Percentiles rank a stretch among this genome's conserved stretches.
Conservation (phyloP, 148 eudicot species). For the Rhododendron vialii region DNA sequence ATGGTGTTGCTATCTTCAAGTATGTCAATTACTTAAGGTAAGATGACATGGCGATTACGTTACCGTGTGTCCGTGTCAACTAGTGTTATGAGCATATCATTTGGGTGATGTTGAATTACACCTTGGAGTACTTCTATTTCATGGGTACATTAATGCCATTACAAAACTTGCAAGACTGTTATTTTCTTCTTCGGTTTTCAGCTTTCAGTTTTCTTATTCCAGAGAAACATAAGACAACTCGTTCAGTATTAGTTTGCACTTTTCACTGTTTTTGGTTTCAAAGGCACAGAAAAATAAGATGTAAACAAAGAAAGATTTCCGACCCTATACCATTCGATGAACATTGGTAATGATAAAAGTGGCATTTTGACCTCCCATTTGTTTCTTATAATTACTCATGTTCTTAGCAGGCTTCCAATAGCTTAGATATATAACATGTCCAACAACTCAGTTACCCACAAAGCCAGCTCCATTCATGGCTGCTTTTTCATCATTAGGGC, state of each 20-base stretch:
- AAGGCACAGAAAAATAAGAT: background rate
- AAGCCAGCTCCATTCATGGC: conserved; percentile 94
- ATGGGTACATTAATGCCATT: background rate
- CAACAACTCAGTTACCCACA: conserved; percentile 45
- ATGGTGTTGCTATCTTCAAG: conserved; percentile 40
- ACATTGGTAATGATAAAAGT: too few species aligned
- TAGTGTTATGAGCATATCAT: background rate
- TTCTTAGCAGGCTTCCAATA: conserved; percentile 38
- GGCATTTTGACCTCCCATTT: background rate
- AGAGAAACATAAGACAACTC: background rate
- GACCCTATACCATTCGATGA: background rate
- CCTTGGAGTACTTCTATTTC: background rate
- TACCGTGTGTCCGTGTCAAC: background rate
- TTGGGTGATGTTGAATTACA: background rate
- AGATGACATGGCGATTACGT: conserved; percentile 1
- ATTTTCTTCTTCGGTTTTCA: background rate
- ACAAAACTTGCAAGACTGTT: background rate
- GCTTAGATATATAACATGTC: conserved; percentile 58
- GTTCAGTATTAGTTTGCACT: background rate
- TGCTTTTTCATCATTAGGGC: conserved; percentile 85
- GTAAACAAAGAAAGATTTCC: background rate
- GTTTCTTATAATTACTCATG: background rate
- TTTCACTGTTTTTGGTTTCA: background rate
- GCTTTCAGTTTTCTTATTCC: background rate
- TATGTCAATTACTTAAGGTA: conserved; percentile 55